phyloP scores from a whole-genome alignment of 208 protist species.

The Perkinsela sp. region DNA sequence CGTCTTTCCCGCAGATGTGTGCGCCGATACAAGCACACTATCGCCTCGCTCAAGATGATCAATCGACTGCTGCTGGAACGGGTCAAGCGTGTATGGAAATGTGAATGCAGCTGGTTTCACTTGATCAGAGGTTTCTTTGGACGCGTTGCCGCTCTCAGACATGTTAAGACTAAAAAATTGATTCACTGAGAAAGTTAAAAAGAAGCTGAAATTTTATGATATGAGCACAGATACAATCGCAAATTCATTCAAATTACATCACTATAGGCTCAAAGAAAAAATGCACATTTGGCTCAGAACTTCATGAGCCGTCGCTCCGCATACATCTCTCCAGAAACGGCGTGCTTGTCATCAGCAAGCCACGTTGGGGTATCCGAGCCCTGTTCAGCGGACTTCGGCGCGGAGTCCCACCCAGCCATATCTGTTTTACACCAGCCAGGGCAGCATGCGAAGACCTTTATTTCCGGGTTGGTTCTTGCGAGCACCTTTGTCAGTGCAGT shows the following conservation, averaged over 20 bases:
- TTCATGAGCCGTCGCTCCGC: not conserved
- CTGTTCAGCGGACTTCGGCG: slow-evolving; percentile 8
- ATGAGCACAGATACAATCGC: too few species aligned
- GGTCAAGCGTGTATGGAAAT: slow-evolving; percentile 81
- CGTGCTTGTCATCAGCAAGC: slow-evolving; percentile 7
- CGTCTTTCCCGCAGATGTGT: slow-evolving; percentile 99
- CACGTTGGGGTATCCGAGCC: slow-evolving; percentile 10
- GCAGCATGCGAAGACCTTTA: slow-evolving; percentile 13
- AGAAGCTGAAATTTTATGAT: too few species aligned
- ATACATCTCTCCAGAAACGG: not conserved
- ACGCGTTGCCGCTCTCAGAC: too few species aligned
- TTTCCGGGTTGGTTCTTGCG: slow-evolving; percentile 3
- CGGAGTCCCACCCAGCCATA: slow-evolving; percentile 7
- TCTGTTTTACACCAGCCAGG: slow-evolving; percentile 11
- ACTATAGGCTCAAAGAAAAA: too few species aligned
- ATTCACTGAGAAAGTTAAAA: too few species aligned
- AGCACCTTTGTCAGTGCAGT: slow-evolving; percentile 9
- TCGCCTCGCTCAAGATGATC: slow-evolving; percentile 77
- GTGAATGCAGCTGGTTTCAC: slow-evolving; percentile 20
- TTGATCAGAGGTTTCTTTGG: slow-evolving; percentile 1
- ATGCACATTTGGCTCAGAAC: not conserved
- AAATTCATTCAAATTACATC: too few species aligned
- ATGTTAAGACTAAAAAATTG: too few species aligned
- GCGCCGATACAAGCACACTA: slow-evolving; percentile 95
- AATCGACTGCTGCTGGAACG: slow-evolving; percentile 76